Evolutionary conservation across 495 filamentous ascomycete genomes (phyloP), one percentile per base, ranked within the genome.

Genomic region (Aspergillus asperescens): DNA sequence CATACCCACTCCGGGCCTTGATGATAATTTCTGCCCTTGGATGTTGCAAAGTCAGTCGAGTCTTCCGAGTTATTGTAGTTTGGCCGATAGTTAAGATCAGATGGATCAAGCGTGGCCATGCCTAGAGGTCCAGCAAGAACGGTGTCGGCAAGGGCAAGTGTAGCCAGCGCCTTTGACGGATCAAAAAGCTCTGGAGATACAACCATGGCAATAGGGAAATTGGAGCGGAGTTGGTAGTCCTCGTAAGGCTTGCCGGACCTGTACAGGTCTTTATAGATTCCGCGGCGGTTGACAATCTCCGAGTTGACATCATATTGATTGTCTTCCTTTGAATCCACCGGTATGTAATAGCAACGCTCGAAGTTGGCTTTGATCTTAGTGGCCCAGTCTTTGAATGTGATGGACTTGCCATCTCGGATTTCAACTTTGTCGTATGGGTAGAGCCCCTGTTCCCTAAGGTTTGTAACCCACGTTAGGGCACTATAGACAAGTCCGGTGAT

Each of bases 1-100:
- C 94, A 99, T n/a, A 96, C 74, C 94, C 94, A 99, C 68, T 99
- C 94, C 0, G 94, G 94, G 1, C 94, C 94, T 67, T 97, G 93
- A 65, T 99, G 94, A 66, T 99, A 99, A 63, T 96, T 96, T 15
- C 94, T 77, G 12, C 94, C 94, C 61, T 97, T 97, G 50, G 85
- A 81, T 0, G 90, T 96, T 1, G 85, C 78, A 62, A 95, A 97
- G 63, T 96, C 88, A 29, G 77, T 81, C 9, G 82, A 88, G 67
- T 99, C 94, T 64, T 96, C 91, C 37, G 86, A 87, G 71, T 99
- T 99, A 72, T 82, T 83, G 73, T 99, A 99, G 73, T 91, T 85
- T 0, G 89, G 89, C 6, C 87, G 84, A 67, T 99, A 99, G 63
- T 97, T 95, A 25, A 87, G 74, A 65, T 99, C 94, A 5, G 74